Evolutionary conservation across 202 grass and related monocot species (phyloP), one percentile per base, ranked within the genome.

Genomic region (Dendrocalamus latiflorus): DNA sequence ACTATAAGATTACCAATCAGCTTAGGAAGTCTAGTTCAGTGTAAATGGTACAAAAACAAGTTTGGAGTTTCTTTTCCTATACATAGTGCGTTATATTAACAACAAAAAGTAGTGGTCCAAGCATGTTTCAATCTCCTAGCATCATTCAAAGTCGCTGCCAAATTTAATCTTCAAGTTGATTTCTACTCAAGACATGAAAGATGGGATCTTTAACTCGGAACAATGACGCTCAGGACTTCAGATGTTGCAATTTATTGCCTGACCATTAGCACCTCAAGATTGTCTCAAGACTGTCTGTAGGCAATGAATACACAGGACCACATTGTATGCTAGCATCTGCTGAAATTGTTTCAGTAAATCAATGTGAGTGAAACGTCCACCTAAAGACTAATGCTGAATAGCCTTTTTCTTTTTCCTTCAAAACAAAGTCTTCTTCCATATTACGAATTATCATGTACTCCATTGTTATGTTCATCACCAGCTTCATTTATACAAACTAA

Each of bases 401-500:
- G 21, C 1, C n/a, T 5, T 56, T 71, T 73, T 5, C 20, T 30
- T 61, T 24, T 39, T 42, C 34, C 5, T 72, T 61, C 20, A 34
- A 38, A 51, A 73, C 30, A 50, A 50, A 24, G 14, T 4, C 26
- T 26, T 65, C 47, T 18, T 67, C 28, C 17, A 66, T 30, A 25
- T 43, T 39, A 50, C 37, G 21, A 16, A 10, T 68, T 16, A 44
- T 56, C 61, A 80, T 14, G 17, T 17, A 72, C 12, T 2, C 8
- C 9, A 65, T 18, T 56, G 4, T 15, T 66, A 21, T 30, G 6
- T 50, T 72, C 61, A 71, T 43, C 43, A 38, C 17, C 7, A 20
- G 36, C 67, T 86, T 67, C 83, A 86, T 42, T 66, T 89, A 49
- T 24, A 67, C 26, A 37, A 58, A 68, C 67, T 79, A 83, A 67